Percentiles rank a stretch among this genome's conserved stretches.
phyloP scores from a whole-genome alignment of 176 grass and related monocot species.

The Poa annua region DNA sequence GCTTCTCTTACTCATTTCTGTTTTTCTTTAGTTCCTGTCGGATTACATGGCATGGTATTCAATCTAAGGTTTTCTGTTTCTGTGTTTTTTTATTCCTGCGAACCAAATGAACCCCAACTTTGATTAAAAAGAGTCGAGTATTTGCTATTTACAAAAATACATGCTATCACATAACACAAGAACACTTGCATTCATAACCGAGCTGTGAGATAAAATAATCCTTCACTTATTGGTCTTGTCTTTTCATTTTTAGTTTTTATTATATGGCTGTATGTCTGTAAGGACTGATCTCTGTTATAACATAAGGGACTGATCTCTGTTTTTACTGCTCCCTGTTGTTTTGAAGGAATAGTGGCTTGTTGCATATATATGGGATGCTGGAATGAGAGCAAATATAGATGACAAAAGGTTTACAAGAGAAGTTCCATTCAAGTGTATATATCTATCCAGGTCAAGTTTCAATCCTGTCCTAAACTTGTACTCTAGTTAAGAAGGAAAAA shows the following conservation, averaged over 20 bases:
- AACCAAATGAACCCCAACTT: neutral
- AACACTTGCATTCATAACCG: neutral
- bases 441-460: constrained; percentile 15
- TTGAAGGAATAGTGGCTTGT: neutral
- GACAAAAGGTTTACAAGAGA: neutral
- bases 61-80: neutral
- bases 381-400: neutral
- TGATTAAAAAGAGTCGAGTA: neutral
- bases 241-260: neutral
- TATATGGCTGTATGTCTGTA: neutral
- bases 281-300: neutral
- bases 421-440: neutral
- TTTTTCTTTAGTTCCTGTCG: neutral
- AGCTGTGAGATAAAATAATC: neutral
- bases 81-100: neutral
- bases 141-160: neutral
- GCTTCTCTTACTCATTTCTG: neutral
- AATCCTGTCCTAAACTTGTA: neutral
- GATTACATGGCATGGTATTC: neutral
- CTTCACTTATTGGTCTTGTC: neutral
- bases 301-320: neutral
- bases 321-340: neutral
- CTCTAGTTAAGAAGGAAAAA: neutral
- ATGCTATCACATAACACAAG: neutral
- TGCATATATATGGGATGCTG: neutral